A percentile compares a stretch with the other conserved stretches of the same genome.
These are phyloP conservation scores for Kitagawia praeruptora DNA, from an alignment of 129 eudicot species.

Conservation along the genomic window DNA sequence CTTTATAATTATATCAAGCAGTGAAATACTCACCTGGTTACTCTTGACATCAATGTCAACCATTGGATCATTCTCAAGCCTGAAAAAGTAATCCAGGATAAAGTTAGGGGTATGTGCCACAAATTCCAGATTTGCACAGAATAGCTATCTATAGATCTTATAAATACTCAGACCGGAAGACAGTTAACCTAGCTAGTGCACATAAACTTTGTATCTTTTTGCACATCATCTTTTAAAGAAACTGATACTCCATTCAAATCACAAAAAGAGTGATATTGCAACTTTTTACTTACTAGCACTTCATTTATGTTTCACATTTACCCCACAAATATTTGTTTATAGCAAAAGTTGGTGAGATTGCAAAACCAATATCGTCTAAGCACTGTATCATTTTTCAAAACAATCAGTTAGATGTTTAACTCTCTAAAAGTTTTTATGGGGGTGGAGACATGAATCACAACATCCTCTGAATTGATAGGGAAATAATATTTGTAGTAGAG, in stretches of 20 bases:
- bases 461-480: background rate
- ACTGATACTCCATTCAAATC: background rate
- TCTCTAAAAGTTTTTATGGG: background rate
- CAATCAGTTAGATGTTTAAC: background rate
- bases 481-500: background rate
- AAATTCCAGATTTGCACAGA: background rate
- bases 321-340: background rate
- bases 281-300: background rate
- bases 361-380: background rate
- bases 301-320: background rate
- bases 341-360: background rate
- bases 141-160: background rate
- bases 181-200: background rate
- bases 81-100: conserved; percentile 23
- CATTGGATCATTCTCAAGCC: conserved; percentile 42
- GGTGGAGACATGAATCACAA: background rate
- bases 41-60: conserved; percentile 48
- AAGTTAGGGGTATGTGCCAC: conserved; percentile 7
- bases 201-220: too few relatives aligned
- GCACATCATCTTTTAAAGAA: background rate
- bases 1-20: background rate
- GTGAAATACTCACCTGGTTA: conserved; percentile 47
- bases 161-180: background rate
- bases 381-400: background rate
- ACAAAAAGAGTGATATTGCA: background rate